A percentile compares a stretch with the other conserved stretches of the same genome.
These are phyloP conservation scores for Pseudoscleropodium purum DNA, from an alignment of 225 moss, liverwort and hornwort species.

Conservation along the genomic window DNA sequence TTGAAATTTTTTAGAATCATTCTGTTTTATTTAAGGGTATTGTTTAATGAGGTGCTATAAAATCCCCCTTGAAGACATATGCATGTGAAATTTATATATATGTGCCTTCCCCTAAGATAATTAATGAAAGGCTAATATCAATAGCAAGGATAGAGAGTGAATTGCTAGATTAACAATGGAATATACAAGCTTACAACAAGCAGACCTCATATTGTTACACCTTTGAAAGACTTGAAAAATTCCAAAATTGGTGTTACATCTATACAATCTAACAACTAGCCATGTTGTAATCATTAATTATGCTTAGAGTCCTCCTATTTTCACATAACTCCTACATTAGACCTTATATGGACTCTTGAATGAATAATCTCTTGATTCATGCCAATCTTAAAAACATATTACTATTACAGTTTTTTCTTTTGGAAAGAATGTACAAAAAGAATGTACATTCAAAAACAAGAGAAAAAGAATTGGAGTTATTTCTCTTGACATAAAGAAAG, in stretches of 20 bases:
- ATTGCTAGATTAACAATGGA: not conserved
- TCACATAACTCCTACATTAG: not conserved
- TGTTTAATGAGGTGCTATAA: not conserved
- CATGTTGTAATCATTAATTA: not conserved
- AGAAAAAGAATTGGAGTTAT: not conserved
- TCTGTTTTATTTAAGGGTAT: not conserved
- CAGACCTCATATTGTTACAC: not conserved
- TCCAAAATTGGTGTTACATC: not conserved
- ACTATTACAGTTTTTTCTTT: not conserved
- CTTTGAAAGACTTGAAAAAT: too few relatives aligned
- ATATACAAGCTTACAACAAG: not conserved
- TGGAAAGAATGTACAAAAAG: not conserved
- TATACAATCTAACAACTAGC: not conserved
- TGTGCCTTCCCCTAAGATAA: fast-evolving
- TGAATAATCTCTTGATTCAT: not conserved
- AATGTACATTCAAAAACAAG: not conserved
- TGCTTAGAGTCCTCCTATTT: not conserved
- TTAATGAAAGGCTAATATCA: not conserved
- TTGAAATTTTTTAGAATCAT: not conserved
- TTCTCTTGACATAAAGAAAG: too few relatives aligned
- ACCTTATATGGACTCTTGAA: not conserved
- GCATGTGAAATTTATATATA: not conserved
- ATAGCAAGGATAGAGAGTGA: not conserved
- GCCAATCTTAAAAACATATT: not conserved
- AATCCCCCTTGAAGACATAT: fast-evolving